Base-by-base conservation (phyloP, 371 early-diverging fungal genomes). In the Mucor sp. region DNA sequence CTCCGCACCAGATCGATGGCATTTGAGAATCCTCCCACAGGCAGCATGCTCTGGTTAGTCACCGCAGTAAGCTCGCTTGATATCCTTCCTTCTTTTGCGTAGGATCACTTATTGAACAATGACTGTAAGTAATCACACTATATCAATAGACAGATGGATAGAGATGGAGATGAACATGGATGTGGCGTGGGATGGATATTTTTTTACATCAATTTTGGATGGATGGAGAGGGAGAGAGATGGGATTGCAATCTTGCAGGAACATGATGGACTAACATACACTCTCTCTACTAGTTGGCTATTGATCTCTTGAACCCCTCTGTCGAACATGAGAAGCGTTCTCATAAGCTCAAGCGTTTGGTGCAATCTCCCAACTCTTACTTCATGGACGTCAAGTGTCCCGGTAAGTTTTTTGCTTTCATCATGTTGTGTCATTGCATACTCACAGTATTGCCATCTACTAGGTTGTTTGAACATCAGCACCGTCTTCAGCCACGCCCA, bases 371-470 rank as follows among this genome's bases (percentile, higher is more conserved):
- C 72, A 98, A 99, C 94, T 98, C 99, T 55, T 99, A 92, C 93
- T 99, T 99, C 89, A 99, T 99, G 99, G 98, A 99, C 78, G 99
- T 99, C 71, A 98, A 98, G 91, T 99, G 99, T 91, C 90, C 93
- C 66, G 94, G 94, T 92, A 85, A 69, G 84, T 74, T 2, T 37
- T 32, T 33, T 32, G 8, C 17, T 56, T 56, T 32, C 6, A 17
- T 41, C 39, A 25, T n/a, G 27, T 5, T 27, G 30, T 30, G 6
- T 30, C 21, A 30, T 32, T 23, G 2, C 58, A 23, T 41, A 44
- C 33, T 27, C 14, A 47, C 32, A 5, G 9, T n/a, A 19, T 27
- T 50, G 30, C 30, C 30, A 30, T 57, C 30, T 19, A 63, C 32
- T 65, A 87, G 96, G 95, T 62, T 99, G 99, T 89, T 92, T 94